Conservation (phyloP, 2,329 filamentous ascomycete species). For the Fusarium sp. region DNA sequence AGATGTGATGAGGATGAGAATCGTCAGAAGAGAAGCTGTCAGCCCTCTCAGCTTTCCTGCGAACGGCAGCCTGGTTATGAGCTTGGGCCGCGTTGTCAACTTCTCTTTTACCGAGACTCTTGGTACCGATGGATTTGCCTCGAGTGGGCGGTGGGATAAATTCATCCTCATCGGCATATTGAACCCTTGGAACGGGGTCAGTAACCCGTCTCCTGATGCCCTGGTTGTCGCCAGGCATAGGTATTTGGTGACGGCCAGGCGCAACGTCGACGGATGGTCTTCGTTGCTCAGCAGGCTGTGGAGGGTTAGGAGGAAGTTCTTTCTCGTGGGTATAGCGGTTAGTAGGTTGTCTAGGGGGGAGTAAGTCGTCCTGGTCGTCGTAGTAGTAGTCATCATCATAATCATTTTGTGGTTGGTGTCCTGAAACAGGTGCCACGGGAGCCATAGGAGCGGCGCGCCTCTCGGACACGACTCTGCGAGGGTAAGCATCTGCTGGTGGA, state of each 20-base stretch:
- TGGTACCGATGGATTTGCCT: constrained; percentile 40
- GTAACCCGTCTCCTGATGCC: constrained; percentile 51
- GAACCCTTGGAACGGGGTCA: constrained; percentile 49
- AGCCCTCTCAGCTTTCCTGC: constrained; percentile 49
- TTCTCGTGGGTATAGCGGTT: constrained; percentile 53
- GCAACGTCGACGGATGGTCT: constrained; percentile 37
- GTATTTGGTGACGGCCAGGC: constrained; percentile 22
- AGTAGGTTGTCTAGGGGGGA: constrained; percentile 32
- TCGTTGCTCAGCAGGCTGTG: constrained; percentile 40
- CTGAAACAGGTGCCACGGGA: constrained; percentile 17
- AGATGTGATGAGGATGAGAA: constrained; percentile 57
- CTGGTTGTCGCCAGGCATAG: constrained; percentile 42
- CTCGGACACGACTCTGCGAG: constrained; percentile 60
- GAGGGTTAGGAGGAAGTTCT: constrained; percentile 53
- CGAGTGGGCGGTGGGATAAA: constrained; percentile 45
- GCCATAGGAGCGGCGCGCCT: constrained; percentile 45
- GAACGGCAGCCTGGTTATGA: constrained; percentile 36
- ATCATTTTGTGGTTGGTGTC: constrained; percentile 21
- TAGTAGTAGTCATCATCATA: constrained; percentile 41
- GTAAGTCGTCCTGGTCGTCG: constrained; percentile 36
- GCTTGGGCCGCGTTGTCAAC: constrained; percentile 19
- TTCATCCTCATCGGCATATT: constrained; percentile 50
- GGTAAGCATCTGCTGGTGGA: constrained; percentile 67
- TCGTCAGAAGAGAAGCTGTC: constrained; percentile 51
- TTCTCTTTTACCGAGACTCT: constrained; percentile 28